Conservation (phyloP, 768 basidiomycete species). For the Mycena alexandri region DNA sequence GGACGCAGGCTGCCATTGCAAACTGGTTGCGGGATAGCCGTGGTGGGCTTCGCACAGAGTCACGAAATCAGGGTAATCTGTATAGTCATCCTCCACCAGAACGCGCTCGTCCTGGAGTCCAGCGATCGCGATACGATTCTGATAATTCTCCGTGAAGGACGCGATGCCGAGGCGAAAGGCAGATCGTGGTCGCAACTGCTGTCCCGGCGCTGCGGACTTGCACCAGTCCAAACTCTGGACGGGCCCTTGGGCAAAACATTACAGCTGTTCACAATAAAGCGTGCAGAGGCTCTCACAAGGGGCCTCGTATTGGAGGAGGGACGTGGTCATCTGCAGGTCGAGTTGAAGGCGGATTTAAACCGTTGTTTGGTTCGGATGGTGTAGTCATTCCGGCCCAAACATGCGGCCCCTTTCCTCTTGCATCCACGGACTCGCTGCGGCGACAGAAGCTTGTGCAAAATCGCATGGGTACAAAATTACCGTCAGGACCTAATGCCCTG, state of each 20-base stretch:
- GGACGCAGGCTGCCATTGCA: constrained; percentile 92
- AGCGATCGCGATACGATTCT: constrained; percentile 84
- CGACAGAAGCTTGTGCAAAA: no score
- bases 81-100: constrained; percentile 87
- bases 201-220: constrained; percentile 81
- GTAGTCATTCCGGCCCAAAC: neutral
- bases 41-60: constrained; percentile 87
- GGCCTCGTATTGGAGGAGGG: constrained; percentile 85
- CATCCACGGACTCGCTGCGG: no score
- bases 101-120: constrained; percentile 89
- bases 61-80: constrained; percentile 88
- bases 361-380: neutral
- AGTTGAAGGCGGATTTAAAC: neutral
- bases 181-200: constrained; percentile 77
- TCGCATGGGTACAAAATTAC: no score
- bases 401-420: no score
- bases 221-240: constrained; percentile 92
- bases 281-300: constrained; percentile 70
- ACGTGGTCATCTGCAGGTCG: constrained; percentile 66
- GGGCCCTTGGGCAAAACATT: constrained; percentile 69
- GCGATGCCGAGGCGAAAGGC: constrained; percentile 89
- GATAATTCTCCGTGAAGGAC: constrained; percentile 87
- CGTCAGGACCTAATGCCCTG: no score
- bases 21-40: constrained; percentile 92
- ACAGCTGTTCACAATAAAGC: constrained; percentile 11